These are phyloP conservation scores for Camelina neglecta DNA, from an alignment of 345 rosid species.

Conservation along the genomic window DNA sequence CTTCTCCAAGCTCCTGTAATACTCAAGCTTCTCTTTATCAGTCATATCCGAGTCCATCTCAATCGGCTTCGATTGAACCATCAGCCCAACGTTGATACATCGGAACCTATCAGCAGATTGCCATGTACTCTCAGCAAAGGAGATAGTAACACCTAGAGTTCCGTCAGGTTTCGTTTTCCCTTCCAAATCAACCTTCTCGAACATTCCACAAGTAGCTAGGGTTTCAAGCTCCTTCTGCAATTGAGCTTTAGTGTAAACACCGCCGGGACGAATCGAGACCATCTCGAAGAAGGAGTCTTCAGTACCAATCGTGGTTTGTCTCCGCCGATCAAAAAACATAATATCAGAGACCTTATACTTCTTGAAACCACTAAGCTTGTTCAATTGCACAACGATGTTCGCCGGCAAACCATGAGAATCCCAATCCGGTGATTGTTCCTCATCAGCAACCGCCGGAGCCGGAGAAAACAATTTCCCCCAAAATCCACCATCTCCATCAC, in stretches of 20 bases:
- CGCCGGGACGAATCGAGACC: slow-evolving; percentile 86
- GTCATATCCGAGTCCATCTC: slow-evolving; percentile 98
- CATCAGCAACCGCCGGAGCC: slow-evolving; percentile 77
- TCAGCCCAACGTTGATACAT: slow-evolving; percentile 89
- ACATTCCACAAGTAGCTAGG: slow-evolving; percentile 96
- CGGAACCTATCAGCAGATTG: slow-evolving; percentile 82
- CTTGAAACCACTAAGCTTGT: slow-evolving; percentile 85
- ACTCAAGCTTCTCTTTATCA: slow-evolving; percentile 92
- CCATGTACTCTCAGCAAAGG: slow-evolving; percentile 93
- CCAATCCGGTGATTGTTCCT: slow-evolving; percentile 71
- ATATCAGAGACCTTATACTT: slow-evolving; percentile 86
- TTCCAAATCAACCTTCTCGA: slow-evolving; percentile 93
- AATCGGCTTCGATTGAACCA: slow-evolving; percentile 80
- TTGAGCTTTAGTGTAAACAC: slow-evolving; percentile 83
- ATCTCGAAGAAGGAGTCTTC: slow-evolving; percentile 97
- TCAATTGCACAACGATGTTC: slow-evolving; percentile 77
- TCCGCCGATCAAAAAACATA: slow-evolving; percentile 69
- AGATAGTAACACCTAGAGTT: slow-evolving; percentile 63
- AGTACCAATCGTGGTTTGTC: slow-evolving; percentile 66
- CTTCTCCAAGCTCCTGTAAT: slow-evolving; percentile 78
- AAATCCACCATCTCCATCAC: slow-evolving; percentile 56
- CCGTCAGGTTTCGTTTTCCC: slow-evolving; percentile 86
- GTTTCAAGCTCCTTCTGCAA: slow-evolving; percentile 87
- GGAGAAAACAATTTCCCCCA: slow-evolving; percentile 60
- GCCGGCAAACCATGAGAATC: slow-evolving; percentile 93